phyloP scores from a whole-genome alignment of 345 rosid species.

The Populus euphratica region DNA sequence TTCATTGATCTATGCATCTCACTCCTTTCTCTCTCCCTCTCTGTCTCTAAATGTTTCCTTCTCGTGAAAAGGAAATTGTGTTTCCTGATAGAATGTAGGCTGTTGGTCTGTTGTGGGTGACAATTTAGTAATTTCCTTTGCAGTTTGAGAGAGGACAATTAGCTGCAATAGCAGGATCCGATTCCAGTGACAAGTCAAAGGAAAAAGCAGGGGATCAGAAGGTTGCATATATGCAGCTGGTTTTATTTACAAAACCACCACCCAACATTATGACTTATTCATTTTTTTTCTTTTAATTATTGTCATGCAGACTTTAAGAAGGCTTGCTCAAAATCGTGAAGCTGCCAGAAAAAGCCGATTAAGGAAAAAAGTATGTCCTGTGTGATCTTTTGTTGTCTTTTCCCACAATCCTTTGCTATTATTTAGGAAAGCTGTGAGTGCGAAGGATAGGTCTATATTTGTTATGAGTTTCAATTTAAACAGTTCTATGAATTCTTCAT shows the following conservation, averaged over 20 bases:
- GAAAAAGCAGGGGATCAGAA: slow-evolving; percentile 79
- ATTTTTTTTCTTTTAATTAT: slow-evolving; percentile 1
- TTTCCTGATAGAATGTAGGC: not conserved
- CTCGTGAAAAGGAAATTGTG: too few species aligned
- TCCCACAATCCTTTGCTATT: not conserved
- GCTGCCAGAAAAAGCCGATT: slow-evolving; percentile 96
- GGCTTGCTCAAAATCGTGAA: slow-evolving; percentile 99
- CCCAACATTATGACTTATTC: not conserved
- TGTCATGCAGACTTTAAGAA: slow-evolving; percentile 63
- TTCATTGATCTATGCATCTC: not conserved
- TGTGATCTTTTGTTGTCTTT: not conserved
- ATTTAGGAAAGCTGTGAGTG: not conserved
- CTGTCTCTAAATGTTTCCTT: not conserved
- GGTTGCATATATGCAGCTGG: slow-evolving; percentile 34
- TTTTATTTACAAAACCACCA: not conserved
- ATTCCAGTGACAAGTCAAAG: slow-evolving; percentile 88
- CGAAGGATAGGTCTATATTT: not conserved
- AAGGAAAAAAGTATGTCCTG: slow-evolving; percentile 71
- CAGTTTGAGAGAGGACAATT: slow-evolving; percentile 67
- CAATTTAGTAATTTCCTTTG: slow-evolving; percentile 24
- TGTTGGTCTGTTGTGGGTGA: slow-evolving; percentile 11
- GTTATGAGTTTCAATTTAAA: not conserved
- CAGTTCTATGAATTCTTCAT: not conserved
- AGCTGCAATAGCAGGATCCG: slow-evolving; percentile 48
- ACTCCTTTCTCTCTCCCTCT: not conserved